Conservation (phyloP, 1,284 basidiomycete species). For the Meripilus lineatus region DNA sequence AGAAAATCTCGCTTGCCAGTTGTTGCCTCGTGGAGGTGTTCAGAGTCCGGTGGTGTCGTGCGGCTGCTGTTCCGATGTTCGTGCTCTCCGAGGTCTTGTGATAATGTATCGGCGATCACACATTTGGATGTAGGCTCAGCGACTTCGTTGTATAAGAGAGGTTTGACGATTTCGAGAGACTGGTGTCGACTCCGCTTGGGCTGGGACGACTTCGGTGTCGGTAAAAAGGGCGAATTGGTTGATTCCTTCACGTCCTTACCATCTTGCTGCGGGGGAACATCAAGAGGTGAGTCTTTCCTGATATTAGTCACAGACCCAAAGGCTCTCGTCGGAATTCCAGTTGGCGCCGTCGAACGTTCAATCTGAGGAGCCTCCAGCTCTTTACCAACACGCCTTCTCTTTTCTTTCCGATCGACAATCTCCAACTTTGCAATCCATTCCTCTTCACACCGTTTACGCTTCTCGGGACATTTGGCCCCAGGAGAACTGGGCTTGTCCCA, state of each 20-base stretch:
- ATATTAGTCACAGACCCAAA: constrained; percentile 23
- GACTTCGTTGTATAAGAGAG: too few species aligned
- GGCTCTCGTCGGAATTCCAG: not conserved
- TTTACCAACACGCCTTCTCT: not conserved
- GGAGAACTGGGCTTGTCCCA: constrained; percentile 37
- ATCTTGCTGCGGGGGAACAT: too few species aligned
- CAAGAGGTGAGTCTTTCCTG: too few species aligned
- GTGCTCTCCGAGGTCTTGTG: too few species aligned
- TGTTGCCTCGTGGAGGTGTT: too few species aligned
- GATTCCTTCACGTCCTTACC: too few species aligned
- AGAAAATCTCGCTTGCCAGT: too few species aligned
- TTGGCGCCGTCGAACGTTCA: not conserved
- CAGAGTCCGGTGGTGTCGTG: not conserved
- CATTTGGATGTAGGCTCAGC: not conserved
- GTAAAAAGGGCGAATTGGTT: too few species aligned
- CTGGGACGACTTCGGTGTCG: too few species aligned
- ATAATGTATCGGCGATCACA: not conserved
- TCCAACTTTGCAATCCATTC: constrained; percentile 33
- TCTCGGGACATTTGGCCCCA: constrained; percentile 28
- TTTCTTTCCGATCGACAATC: constrained; percentile 15
- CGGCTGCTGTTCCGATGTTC: too few species aligned
- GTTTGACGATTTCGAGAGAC: too few species aligned
- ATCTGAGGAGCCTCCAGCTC: not conserved
- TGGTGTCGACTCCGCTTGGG: too few species aligned
- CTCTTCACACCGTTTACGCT: constrained; percentile 30